Conservation (phyloP, 2,329 filamentous ascomycete species). For the Triangularia setosa region DNA sequence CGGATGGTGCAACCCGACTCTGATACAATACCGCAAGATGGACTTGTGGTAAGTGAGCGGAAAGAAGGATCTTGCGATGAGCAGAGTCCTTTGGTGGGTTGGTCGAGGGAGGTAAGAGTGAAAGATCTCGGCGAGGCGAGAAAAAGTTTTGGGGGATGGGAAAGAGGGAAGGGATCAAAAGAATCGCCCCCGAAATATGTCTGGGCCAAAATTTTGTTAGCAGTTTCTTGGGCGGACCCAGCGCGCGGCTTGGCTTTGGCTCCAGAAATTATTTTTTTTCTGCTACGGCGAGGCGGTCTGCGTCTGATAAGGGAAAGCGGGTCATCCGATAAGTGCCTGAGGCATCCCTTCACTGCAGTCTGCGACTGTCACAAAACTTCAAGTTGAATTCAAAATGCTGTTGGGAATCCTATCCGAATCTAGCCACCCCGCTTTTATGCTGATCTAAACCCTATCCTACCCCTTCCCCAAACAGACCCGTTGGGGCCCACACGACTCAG, state of each 20-base stretch:
- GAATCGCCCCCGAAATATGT: constrained; percentile 23
- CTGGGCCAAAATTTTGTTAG: constrained; percentile 15
- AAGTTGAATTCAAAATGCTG: background rate
- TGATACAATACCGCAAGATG: constrained; percentile 2
- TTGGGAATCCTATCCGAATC: background rate
- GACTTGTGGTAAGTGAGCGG: background rate
- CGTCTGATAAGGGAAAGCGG: constrained; percentile 10
- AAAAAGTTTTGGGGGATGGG: constrained; percentile 18
- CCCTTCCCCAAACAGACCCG: too few species aligned
- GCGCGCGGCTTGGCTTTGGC: constrained; percentile 8
- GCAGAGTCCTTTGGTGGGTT: constrained; percentile 14
- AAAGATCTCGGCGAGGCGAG: constrained; percentile 19
- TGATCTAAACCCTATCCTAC: too few species aligned
- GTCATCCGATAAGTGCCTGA: background rate
- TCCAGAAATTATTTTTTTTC: constrained; percentile 25
- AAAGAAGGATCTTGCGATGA: constrained; percentile 20
- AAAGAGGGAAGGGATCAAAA: constrained; percentile 12
- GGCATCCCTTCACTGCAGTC: background rate
- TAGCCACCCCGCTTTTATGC: background rate
- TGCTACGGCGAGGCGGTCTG: constrained; percentile 8
- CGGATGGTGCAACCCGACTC: background rate
- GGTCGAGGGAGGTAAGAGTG: constrained; percentile 17
- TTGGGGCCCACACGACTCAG: background rate
- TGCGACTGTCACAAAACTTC: background rate
- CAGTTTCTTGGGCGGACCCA: background rate